These are phyloP conservation scores for Pinus taeda DNA, from an alignment of 75 land plant genomes.

Conservation along the genomic window DNA sequence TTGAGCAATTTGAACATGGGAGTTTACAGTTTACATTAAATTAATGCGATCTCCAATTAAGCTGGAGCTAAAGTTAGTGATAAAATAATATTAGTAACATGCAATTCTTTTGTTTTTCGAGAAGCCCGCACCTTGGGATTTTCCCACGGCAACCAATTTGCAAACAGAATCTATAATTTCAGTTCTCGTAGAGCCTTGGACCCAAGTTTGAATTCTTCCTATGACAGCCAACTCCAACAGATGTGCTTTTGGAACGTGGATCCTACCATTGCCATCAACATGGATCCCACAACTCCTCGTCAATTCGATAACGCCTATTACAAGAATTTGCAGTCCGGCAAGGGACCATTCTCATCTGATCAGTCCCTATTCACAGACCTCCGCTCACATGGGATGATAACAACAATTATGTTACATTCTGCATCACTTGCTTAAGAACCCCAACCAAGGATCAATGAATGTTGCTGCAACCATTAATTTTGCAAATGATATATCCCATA, in stretches of 20 bases:
- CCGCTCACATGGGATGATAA: slow-evolving; percentile 25
- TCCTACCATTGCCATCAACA: slow-evolving; percentile 48
- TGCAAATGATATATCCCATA: too few species aligned
- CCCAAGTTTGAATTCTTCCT: slow-evolving; percentile 32
- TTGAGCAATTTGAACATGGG: too few species aligned
- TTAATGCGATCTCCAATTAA: too few species aligned
- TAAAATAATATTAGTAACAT: too few species aligned
- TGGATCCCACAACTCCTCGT: slow-evolving; percentile 59
- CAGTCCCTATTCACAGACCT: slow-evolving; percentile 36
- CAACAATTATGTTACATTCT: too few species aligned
- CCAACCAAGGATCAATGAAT: too few species aligned
- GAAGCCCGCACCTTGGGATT: slow-evolving; percentile 60
- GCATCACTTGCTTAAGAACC: too few species aligned
- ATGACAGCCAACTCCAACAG: slow-evolving; percentile 40
- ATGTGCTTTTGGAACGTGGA: slow-evolving; percentile 56
- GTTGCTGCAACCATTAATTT: too few species aligned
- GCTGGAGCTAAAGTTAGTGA: too few species aligned
- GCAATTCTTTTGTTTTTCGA: slow-evolving; percentile 14
- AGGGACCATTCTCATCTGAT: slow-evolving; percentile 69
- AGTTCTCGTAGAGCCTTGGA: slow-evolving; percentile 55
- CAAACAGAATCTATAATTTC: slow-evolving; percentile 40
- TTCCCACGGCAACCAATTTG: slow-evolving; percentile 44
- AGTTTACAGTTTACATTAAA: too few species aligned
- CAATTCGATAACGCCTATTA: slow-evolving; percentile 64
- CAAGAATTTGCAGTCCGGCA: slow-evolving; percentile 40